A percentile compares a stretch with the other conserved stretches of the same genome.
Evolutionary conservation across 2,329 filamentous ascomycete genomes (phyloP).

Genomic region (Tolypocladium ovalisporum): DNA sequence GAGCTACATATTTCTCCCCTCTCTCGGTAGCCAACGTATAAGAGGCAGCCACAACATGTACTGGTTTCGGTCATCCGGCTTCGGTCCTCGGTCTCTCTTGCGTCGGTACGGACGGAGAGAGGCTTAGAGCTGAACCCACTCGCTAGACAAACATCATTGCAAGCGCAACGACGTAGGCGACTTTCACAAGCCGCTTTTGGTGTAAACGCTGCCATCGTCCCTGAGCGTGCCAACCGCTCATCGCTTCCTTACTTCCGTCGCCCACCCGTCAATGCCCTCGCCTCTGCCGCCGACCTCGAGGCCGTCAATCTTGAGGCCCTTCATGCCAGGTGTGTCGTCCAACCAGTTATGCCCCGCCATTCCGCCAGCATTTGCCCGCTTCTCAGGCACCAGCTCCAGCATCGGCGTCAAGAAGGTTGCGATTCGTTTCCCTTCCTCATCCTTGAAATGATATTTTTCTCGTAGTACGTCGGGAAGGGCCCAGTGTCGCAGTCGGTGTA

Average conservation of each 20-base stretch:
- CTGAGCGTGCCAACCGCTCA: slow-evolving; percentile 25
- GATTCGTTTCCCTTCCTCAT: slow-evolving; percentile 68
- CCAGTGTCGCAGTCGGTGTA: slow-evolving; percentile 93
- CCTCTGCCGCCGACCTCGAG: slow-evolving; percentile 72
- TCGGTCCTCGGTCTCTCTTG: neutral
- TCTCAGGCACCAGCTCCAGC: slow-evolving; percentile 80
- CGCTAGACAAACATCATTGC: neutral
- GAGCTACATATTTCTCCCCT: neutral
- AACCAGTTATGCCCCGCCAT: slow-evolving; percentile 84
- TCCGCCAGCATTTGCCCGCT: slow-evolving; percentile 87
- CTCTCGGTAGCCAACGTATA: neutral
- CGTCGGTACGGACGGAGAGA: neutral
- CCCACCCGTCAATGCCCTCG: slow-evolving; percentile 92
- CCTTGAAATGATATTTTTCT: slow-evolving; percentile 93
- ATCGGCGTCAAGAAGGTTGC: slow-evolving; percentile 79
- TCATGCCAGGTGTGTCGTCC: slow-evolving; percentile 81
- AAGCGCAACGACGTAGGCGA: neutral
- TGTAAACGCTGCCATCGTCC: neutral
- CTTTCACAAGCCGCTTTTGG: neutral
- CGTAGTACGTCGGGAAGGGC: slow-evolving; percentile 82
- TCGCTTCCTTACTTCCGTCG: slow-evolving; percentile 75
- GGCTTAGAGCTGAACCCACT: neutral
- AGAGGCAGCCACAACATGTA: neutral
- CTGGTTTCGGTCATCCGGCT: neutral
- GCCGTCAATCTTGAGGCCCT: slow-evolving; percentile 59